Conservation (phyloP, 805 yeast species). For the Candida sanyiensis region DNA sequence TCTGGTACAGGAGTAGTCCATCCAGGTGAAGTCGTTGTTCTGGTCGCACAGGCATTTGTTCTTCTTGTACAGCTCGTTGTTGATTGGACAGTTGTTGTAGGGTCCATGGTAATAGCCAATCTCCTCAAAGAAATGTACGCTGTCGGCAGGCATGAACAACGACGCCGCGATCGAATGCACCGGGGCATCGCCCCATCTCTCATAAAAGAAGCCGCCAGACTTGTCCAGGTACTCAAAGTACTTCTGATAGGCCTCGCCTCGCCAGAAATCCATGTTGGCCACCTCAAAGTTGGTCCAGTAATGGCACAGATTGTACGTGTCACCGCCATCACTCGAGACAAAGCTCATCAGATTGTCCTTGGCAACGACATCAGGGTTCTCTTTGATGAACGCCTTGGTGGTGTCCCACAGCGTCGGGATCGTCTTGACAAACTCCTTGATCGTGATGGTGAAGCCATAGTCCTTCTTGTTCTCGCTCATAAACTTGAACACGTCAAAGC, state of each 20-base stretch:
- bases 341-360: constrained; percentile 55
- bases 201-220: constrained; percentile 77
- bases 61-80: constrained; percentile 48
- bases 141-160: constrained; percentile 61
- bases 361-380: constrained; percentile 40
- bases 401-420: constrained; percentile 75
- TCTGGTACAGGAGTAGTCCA: constrained; percentile 64
- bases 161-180: constrained; percentile 86
- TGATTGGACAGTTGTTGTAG: constrained; percentile 72
- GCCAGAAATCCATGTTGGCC: constrained; percentile 66
- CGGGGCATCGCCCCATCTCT: constrained; percentile 95
- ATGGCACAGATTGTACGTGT: constrained; percentile 67
- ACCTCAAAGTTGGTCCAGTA: constrained; percentile 80
- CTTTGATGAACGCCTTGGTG: constrained; percentile 53
- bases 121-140: constrained; percentile 77
- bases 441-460: constrained; percentile 74
- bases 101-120: constrained; percentile 84
- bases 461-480: constrained; percentile 72
- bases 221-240: constrained; percentile 60
- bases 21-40: constrained; percentile 68
- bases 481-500: constrained; percentile 74
- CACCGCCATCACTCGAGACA: constrained; percentile 57
- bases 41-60: constrained; percentile 73
- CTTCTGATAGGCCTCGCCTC: constrained; percentile 48
- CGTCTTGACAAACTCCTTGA: constrained; percentile 69